Evolutionary conservation across 2,329 filamentous ascomycete genomes (phyloP).

Genomic region (Monosporascus sp.): DNA sequence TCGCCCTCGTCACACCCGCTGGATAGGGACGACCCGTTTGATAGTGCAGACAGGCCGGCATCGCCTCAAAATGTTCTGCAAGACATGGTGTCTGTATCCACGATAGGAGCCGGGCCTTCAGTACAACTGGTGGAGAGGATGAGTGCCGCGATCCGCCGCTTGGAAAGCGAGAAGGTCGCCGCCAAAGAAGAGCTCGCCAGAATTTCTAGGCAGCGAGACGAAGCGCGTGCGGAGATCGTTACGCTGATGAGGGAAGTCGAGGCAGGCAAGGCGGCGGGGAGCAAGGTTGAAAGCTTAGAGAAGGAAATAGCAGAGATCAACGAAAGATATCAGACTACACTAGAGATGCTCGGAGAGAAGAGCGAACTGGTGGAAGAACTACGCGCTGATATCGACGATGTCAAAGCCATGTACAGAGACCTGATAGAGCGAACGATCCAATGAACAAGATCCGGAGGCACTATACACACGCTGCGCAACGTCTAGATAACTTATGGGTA

Average conservation of each 20-base stretch:
- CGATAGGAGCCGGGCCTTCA: conserved; percentile 82
- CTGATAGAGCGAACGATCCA: conserved; percentile 80
- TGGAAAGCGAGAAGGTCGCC: conserved; percentile 88
- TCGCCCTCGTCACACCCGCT: conserved; percentile 38
- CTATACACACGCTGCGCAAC: conserved; percentile 3
- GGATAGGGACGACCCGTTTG: conserved; percentile 44
- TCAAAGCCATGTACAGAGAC: conserved; percentile 95
- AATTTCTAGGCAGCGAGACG: conserved; percentile 80
- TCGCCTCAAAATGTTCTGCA: conserved; percentile 68
- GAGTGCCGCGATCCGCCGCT: conserved; percentile 83
- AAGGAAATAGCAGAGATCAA: conserved; percentile 64
- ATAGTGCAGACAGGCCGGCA: conserved; percentile 49
- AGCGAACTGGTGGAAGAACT: conserved; percentile 93
- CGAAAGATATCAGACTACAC: conserved; percentile 78
- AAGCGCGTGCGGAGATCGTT: conserved; percentile 89
- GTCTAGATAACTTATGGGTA: conserved; percentile 8
- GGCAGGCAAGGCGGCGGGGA: conserved; percentile 55
- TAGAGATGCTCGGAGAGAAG: conserved; percentile 96
- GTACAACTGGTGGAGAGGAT: conserved; percentile 95
- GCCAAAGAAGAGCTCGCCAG: conserved; percentile 80
- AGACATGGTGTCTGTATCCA: conserved; percentile 85
- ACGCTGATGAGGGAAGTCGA: conserved; percentile 83
- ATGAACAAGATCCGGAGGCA: conserved; percentile 31
- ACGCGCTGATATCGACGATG: conserved; percentile 78
- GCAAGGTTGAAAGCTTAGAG: conserved; percentile 61